These are phyloP conservation scores for Inosperma sp. DNA, from an alignment of 768 basidiomycete species.

Conservation along the genomic window DNA sequence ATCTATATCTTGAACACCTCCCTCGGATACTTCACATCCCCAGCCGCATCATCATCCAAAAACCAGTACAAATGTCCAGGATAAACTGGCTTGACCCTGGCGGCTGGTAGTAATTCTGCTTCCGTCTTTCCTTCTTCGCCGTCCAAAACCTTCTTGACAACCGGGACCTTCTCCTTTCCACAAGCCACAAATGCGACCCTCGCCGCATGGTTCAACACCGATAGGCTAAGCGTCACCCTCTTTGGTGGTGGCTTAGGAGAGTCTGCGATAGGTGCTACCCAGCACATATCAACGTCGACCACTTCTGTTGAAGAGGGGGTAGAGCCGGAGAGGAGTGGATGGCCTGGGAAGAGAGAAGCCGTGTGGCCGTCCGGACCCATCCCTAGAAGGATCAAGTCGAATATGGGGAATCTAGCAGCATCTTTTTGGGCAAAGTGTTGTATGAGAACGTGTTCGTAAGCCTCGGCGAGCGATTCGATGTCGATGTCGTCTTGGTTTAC, in stretches of 20 bases:
- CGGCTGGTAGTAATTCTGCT: conserved; percentile 81
- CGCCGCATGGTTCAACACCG: conserved; percentile 85
- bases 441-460: conserved; percentile 82
- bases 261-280: conserved; percentile 93
- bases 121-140: conserved; percentile 49
- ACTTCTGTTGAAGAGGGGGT: too few species aligned
- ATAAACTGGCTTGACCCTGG: conserved; percentile 68
- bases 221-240: conserved; percentile 89
- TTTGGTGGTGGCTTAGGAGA: conserved; percentile 89
- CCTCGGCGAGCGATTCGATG: conserved; percentile 75
- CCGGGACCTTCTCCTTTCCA: conserved; percentile 78
- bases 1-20: conserved; percentile 54
- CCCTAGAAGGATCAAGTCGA: conserved; percentile 95
- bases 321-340: conserved; percentile 74
- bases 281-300: conserved; percentile 83
- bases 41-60: conserved; percentile 78
- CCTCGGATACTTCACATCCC: conserved; percentile 53
- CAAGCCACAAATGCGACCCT: conserved; percentile 86
- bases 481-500: too few species aligned
- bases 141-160: conserved; percentile 72
- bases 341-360: conserved; percentile 94
- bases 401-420: conserved; percentile 92
- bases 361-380: conserved; percentile 99
- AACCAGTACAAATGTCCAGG: conserved; percentile 96
- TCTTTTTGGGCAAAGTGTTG: conserved; percentile 88